phyloP scores from a whole-genome alignment of 495 filamentous ascomycete genomes.

The Annulohypoxylon bovei region DNA sequence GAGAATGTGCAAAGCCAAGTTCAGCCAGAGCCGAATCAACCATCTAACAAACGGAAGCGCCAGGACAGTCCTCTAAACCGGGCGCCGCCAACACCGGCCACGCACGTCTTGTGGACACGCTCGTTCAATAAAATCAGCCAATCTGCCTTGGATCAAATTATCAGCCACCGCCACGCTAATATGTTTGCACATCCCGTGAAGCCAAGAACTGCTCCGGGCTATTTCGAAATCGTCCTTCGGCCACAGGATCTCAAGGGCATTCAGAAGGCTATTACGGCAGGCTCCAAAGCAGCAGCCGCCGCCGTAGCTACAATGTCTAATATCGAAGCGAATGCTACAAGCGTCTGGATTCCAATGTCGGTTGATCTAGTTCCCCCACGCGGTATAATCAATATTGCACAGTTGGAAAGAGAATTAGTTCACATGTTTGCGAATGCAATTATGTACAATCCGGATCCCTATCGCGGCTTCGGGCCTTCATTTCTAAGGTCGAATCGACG shows the following conservation, averaged over 20 bases:
- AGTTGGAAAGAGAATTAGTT: slow-evolving; percentile 94
- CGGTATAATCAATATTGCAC: slow-evolving; percentile 91
- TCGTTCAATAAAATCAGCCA: slow-evolving; percentile 80
- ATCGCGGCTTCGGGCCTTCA: slow-evolving; percentile 71
- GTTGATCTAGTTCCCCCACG: slow-evolving; percentile 84
- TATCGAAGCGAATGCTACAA: slow-evolving; percentile 57
- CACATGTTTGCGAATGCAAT: slow-evolving; percentile 97
- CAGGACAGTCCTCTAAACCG: slow-evolving; percentile 54
- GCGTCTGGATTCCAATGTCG: slow-evolving; percentile 71
- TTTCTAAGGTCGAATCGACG: slow-evolving; percentile 56
- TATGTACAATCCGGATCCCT: slow-evolving; percentile 90
- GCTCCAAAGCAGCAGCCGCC: slow-evolving; percentile 75
- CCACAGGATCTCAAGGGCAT: slow-evolving; percentile 92
- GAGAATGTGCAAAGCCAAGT: slow-evolving; percentile 49
- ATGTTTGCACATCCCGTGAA: slow-evolving; percentile 86
- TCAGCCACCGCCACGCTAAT: slow-evolving; percentile 84
- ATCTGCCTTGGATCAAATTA: slow-evolving; percentile 85
- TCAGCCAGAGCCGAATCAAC: slow-evolving; percentile 25
- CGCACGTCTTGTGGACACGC: slow-evolving; percentile 74
- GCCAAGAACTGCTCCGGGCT: slow-evolving; percentile 86
- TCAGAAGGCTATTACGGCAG: slow-evolving; percentile 77
- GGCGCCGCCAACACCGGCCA: slow-evolving; percentile 57
- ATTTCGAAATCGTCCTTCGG: slow-evolving; percentile 83
- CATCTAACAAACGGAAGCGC: slow-evolving; percentile 56
- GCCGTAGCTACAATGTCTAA: slow-evolving; percentile 64